Base-by-base conservation (phyloP, 1,139 yeast species). In the Suhomyces terraborum region DNA sequence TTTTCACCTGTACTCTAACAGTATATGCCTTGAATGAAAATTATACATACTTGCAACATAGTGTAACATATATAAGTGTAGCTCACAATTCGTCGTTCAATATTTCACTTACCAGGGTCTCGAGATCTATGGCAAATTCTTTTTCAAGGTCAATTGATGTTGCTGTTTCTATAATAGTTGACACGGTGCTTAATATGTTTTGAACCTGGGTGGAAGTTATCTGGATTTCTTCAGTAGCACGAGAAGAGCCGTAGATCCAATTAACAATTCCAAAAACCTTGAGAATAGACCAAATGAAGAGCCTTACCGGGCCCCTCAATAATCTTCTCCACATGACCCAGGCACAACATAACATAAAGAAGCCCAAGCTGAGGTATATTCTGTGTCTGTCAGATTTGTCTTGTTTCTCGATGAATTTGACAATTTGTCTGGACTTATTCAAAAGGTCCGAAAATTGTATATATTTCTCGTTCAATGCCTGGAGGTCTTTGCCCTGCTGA, bases 261-360 rank as follows among this genome's bases (percentile, higher is more conserved):
- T 40, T 44, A 14, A 74, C 66, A 2, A 79, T 51, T 1, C 78
- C 60, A 45, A 80, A 62, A 9, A 76, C 53, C 53, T 75, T 75
- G 42, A 77, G 59, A 5, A 80, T 36, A 0, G 81, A 58, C 89
- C 88, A 83, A n/a, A 84, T 42, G 23, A 82, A 47, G 9, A 84
- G 55, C 54, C 62, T 64, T 1, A 80, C 66, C 0, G 91, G 91
- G 10, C 75, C 66, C 51, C 74, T 69, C 30, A 84, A 61, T 3
- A 84, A 67, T 42, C 91, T 66, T 49, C 83, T 64, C 81, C 85
- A 84, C 2, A 83, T 49, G 16, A 84, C 79, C 84, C 87, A 83
- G 3, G 64, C 55, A 48, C 85, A 67, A 26, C 82, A 83, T 2
- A 73, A 49, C 3, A 73, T 64, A 43, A 84, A 71, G 49, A 84